Conservation (phyloP, 805 yeast species). For the Myxozyma kluyveri region DNA sequence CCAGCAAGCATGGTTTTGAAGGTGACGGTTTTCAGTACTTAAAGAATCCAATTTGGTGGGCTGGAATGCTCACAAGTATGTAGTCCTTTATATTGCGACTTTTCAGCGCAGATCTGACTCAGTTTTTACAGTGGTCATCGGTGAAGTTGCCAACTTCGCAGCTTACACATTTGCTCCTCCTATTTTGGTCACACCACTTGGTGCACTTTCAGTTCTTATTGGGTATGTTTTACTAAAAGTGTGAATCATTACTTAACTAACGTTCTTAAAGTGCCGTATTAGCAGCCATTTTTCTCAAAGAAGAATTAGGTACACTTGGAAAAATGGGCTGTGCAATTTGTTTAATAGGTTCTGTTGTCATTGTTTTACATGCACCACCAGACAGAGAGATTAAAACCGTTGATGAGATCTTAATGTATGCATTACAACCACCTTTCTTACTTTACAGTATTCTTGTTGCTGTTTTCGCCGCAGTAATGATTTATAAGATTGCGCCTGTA, state of each 20-base stretch:
- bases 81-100: background rate
- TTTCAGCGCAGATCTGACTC: background rate
- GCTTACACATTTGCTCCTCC: slow-evolving; percentile 96
- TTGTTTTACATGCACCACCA: slow-evolving; percentile 90
- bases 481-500: slow-evolving; percentile 75
- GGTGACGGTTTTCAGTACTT: slow-evolving; percentile 78
- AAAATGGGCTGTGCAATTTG: slow-evolving; percentile 93
- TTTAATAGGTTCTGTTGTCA: slow-evolving; percentile 79
- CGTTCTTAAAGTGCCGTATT: slow-evolving; percentile 54
- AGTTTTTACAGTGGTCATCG: slow-evolving; percentile 61
- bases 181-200: slow-evolving; percentile 84
- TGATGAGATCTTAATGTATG: slow-evolving; percentile 79
- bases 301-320: slow-evolving; percentile 82
- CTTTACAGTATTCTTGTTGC: slow-evolving; percentile 63
- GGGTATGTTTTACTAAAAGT: slow-evolving; percentile 44
- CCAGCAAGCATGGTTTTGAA: slow-evolving; percentile 57
- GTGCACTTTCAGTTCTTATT: slow-evolving; percentile 84
- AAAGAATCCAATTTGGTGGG: slow-evolving; percentile 89
- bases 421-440: slow-evolving; percentile 73
- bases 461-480: slow-evolving; percentile 70
- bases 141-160: slow-evolving; percentile 89
- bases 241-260: background rate
- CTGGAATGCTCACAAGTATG: slow-evolving; percentile 68
- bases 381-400: slow-evolving; percentile 85
- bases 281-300: slow-evolving; percentile 80